Conservation (phyloP, 208 protist genomes). For the Trypanosoma theileri region DNA sequence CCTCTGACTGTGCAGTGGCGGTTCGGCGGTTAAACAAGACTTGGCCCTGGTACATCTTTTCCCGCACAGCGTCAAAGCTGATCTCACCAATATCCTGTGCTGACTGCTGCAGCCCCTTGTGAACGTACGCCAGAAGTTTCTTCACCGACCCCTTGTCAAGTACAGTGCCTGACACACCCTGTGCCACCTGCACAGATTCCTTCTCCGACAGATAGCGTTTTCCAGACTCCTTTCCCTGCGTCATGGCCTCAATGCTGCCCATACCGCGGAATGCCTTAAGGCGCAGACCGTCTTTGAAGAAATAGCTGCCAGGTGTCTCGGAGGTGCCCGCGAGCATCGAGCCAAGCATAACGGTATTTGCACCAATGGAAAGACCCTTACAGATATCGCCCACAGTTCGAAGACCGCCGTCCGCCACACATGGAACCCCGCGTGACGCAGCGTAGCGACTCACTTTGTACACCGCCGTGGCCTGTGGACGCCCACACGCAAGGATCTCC, state of each 20-base stretch:
- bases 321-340: conserved; percentile 92
- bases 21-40: conserved; percentile 92
- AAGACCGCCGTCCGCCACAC: conserved; percentile 94
- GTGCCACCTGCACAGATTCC: conserved; percentile 88
- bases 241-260: conserved; percentile 96
- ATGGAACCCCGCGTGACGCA: conserved; percentile 88
- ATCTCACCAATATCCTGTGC: conserved; percentile 92
- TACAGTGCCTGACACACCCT: conserved; percentile 91
- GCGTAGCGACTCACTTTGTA: conserved; percentile 92
- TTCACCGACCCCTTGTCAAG: conserved; percentile 90
- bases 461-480: conserved; percentile 96
- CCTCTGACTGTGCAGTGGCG: conserved; percentile 90
- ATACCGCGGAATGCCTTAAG: conserved; percentile 97
- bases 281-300: conserved; percentile 89
- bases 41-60: conserved; percentile 89
- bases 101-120: conserved; percentile 92
- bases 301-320: conserved; percentile 93
- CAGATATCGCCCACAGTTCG: conserved; percentile 94
- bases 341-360: conserved; percentile 86
- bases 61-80: conserved; percentile 75
- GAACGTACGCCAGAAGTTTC: conserved; percentile 88
- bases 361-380: conserved; percentile 94
- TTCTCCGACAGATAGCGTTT: conserved; percentile 92
- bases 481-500: conserved; percentile 93
- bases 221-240: conserved; percentile 84